Base-by-base conservation (phyloP, 768 basidiomycete genomes). In the Phaeotremella fagi region DNA sequence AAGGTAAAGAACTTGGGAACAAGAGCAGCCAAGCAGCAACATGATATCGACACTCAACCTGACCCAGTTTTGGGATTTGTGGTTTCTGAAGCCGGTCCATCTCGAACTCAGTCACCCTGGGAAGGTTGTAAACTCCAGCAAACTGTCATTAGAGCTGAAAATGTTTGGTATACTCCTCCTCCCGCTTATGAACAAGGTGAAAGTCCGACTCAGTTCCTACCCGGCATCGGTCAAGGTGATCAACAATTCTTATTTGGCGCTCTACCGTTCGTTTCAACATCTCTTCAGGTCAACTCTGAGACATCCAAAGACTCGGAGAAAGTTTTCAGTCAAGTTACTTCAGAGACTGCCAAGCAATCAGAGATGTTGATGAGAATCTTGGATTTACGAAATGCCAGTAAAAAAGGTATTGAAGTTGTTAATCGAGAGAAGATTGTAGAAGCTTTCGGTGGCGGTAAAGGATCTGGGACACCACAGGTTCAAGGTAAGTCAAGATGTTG, bases 371-470 rank as follows among this genome's bases (percentile, higher is more conserved):
- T 85, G 37, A 80, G 80, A 60, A 75, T 90, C 26, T 75, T 90
- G 20, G 90, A 95, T 76, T 75, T 98, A 63, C 78, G 85, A 58
- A 97, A 98, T 67, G 86, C 94, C 16, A 88, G 86, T 61, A 87
- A 89, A 25, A 78, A 76, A 26, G 90, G 89, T n/a, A 83, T 97
- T 57, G 82, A 87, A 46, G 88, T 81, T 64, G 88, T 90, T 75
- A 97, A 95, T 72, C 79, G 87, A 54, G 78, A 82, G 68, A 80
- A 90, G 57, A 85, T 91, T 56, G 79, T 95, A 25, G 75, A 76
- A 14, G 83, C 81, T 25, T 97, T 98, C 76, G 94, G 91, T 0
- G 77, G 80, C 5, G 79, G 85, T 82, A 47, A 24, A 54, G 87
- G 92, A 72, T 79, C 90, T 0, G 92, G 91, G 36, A 79, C 86